Evolutionary conservation across 1,139 yeast species (phyloP), one percentile per base, ranked within the genome.

Genomic region (Entelexis sorbosivorans): DNA sequence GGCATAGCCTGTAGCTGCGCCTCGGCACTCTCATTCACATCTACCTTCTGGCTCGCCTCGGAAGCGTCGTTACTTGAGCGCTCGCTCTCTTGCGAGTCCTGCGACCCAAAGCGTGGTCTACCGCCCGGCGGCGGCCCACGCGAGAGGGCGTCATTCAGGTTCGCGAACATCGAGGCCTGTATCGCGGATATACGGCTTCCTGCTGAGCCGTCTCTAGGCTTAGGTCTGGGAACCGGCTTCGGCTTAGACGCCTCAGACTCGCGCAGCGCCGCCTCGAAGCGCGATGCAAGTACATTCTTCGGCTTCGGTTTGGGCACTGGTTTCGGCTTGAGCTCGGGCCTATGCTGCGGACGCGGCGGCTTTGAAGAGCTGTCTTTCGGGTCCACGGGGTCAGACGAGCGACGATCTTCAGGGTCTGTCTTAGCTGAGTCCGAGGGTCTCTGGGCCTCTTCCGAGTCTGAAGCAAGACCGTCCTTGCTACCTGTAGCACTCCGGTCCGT

Each of bases 131-230:
- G 53, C 13, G 69, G 68, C 2, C 69, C 69, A n/a, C 63, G 55
- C 9, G 66, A 59, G 38, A 67, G 59, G 16, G 65, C 64, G 17
- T 60, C 60, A 46, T 61, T 61, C 49, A 67, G 57, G 47, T 67
- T 68, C 9, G 61, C 64, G 48, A 66, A 66, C 50, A 65, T 52
- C 1, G 69, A 61, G 3, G 67, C 63, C 39, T 63, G 60, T 44
- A 66, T 52, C 0, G 66, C 64, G 3, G 68, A 68, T 22, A 66
- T 59, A 29, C 64, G 60, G 19, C 52, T 38, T 2, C 47, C 19
- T 6, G 47, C 31, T 6, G 38, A 44, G 10, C 43, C 44, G 14
- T 36, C 38, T 13, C 34, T 14, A 2, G 46, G 50, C 16, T 46
- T 39, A 1, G 58, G 56, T 29, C 43, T 47, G 1, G 57, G 58